Percentiles rank a stretch among this genome's conserved stretches.
phyloP scores from a whole-genome alignment of 345 rosid genomes.

The Crucihimalaya himalaica region DNA sequence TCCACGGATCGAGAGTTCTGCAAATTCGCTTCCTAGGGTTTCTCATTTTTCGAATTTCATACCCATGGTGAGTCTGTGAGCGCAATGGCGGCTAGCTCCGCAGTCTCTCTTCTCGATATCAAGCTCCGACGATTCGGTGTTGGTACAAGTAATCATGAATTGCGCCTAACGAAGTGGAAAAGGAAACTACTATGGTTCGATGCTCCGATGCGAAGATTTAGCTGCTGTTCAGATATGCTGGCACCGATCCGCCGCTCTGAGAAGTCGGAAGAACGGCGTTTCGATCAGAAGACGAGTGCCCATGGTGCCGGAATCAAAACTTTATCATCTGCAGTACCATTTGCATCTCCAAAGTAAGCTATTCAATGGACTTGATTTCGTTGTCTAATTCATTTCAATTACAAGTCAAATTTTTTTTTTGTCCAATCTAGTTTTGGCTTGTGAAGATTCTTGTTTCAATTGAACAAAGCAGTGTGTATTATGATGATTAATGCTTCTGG shows the following conservation, averaged over 20 bases:
- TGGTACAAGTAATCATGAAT: conserved; percentile 30
- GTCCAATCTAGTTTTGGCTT: neutral
- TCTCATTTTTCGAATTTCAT: neutral
- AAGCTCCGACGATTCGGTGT: conserved; percentile 34
- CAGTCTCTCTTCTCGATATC: conserved; percentile 66
- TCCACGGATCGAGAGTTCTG: conserved; percentile 1
- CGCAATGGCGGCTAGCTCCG: conserved; percentile 66
- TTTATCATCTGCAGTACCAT: conserved; percentile 63
- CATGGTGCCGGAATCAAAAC: conserved; percentile 57
- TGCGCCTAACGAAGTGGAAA: conserved; percentile 39
- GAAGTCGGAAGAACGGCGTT: conserved; percentile 60
- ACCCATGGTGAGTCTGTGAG: conserved; percentile 50
- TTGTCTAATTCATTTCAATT: neutral
- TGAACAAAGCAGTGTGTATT: neutral
- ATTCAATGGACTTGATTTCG: neutral
- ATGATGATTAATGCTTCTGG: neutral
- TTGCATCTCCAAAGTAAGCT: conserved; percentile 76
- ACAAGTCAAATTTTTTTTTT: neutral
- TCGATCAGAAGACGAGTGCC: conserved; percentile 54
- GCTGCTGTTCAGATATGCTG: conserved; percentile 61
- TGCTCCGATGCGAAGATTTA: conserved; percentile 36
- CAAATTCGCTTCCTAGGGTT: conserved; percentile 31
- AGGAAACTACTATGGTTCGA: conserved; percentile 41
- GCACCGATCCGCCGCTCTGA: conserved; percentile 59
- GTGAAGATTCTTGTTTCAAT: conserved; percentile 1